Evolutionary conservation across 176 grass and related monocot genomes (phyloP), one percentile per base, ranked within the genome.

Genomic region (Aegilops umbellulata): DNA sequence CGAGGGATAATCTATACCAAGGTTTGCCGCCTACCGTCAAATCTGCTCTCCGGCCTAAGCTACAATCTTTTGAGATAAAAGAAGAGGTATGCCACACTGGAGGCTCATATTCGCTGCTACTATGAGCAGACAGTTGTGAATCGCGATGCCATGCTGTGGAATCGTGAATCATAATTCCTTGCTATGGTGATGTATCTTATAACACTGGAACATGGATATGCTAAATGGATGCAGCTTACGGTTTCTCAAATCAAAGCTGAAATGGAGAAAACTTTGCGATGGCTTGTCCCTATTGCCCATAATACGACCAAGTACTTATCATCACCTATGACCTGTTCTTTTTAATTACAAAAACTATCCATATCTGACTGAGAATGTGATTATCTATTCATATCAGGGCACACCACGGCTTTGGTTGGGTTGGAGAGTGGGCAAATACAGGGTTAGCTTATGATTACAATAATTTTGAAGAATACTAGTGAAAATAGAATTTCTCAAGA

Each of bases 351-450:
- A 61, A 30, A 70, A 42, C 23, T 86, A 39, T 30, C 47, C 60
- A 63, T n/a, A 62, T 77, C 72, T 86, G 82, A 85, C 65, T 78
- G 71, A 17, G 46, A 85, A 57, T 87, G 14, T 77, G 34, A 44
- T 82, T 87, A 17, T 86, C 65, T 91, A 69, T 78, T 85, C 78
- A 81, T 87, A 82, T 55, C 86, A 99, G 97, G 90, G 97, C 97
- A 66, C 80, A 99, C 79, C 94, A 95, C 58, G 93, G 95, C 49
- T 97, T 97, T 58, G 95, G 95, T 62, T 98, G 95, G 95, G 95
- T 98, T 87, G 95, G 95, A 86, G 95, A 98, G 67, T 98, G 95
- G 95, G 95, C 95, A 86, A 95, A 95, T 86, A 94, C 82, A 67
- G 94, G 97, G 97, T 99, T 83, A 87, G 94, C 81, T 81, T 81